These are phyloP conservation scores for Testicularia cyperi DNA, from an alignment of 1,284 basidiomycete genomes.

Conservation along the genomic window DNA sequence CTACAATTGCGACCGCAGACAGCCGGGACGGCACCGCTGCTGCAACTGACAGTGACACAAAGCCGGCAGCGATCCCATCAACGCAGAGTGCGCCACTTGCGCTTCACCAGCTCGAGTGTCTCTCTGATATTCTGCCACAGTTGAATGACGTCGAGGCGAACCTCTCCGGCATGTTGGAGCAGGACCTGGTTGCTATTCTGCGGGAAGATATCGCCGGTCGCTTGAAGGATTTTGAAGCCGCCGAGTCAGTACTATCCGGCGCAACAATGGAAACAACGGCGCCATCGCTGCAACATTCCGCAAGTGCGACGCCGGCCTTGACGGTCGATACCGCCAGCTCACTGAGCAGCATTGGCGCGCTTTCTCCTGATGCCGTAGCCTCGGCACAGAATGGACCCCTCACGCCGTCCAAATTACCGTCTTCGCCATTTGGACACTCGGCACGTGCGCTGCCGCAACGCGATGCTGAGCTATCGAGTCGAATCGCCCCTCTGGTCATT, in stretches of 20 bases:
- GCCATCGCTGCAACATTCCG: background rate
- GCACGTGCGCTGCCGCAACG: conserved; percentile 1
- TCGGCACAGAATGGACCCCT: conserved; percentile 2
- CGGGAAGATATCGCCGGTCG: conserved; percentile 68
- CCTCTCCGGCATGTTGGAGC: conserved; percentile 36
- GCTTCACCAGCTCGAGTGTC: conserved; percentile 14
- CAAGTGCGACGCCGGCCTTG: no score
- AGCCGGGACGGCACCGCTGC: no score
- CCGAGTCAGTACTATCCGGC: background rate
- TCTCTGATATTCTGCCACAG: conserved; percentile 37
- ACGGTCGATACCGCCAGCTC: no score
- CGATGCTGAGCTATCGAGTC: conserved; percentile 64
- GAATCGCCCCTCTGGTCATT: conserved; percentile 71
- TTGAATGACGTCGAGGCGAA: conserved; percentile 41
- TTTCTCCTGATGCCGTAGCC: background rate
- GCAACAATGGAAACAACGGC: background rate
- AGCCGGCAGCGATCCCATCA: no score
- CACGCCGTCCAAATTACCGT: conserved; percentile 10
- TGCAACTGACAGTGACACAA: no score
- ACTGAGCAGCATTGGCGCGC: no score
- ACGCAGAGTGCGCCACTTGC: background rate
- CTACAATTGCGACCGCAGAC: no score
- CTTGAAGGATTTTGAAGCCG: background rate
- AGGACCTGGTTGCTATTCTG: conserved; percentile 73
- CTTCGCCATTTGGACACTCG: conserved; percentile 15